phyloP scores from a whole-genome alignment of 1,284 basidiomycete genomes.

The Marasmius tenuissimus region DNA sequence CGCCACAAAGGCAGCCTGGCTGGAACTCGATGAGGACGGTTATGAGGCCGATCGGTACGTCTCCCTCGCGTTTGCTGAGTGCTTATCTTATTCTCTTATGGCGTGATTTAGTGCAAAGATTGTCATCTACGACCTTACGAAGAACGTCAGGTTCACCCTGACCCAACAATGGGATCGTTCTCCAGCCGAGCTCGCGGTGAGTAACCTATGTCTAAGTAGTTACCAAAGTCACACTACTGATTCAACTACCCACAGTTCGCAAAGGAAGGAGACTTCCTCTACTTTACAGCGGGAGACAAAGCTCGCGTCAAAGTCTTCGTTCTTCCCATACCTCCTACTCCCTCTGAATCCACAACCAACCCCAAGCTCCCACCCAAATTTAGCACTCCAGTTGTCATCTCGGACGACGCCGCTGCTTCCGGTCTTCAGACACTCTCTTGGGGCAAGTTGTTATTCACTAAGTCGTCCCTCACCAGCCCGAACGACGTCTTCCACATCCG shows the following conservation, averaged over 20 bases:
- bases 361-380: slow-evolving; percentile 49
- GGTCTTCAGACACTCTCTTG: slow-evolving; percentile 58
- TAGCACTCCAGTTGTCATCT: slow-evolving; percentile 57
- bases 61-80: not conserved
- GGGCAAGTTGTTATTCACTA: slow-evolving; percentile 66
- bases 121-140: slow-evolving; percentile 73
- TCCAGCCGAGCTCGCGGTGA: slow-evolving; percentile 58
- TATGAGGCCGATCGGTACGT: slow-evolving; percentile 79
- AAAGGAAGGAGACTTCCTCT: slow-evolving; percentile 66
- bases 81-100: slow-evolving; percentile 7
- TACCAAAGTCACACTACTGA: slow-evolving; percentile 3
- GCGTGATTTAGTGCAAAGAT: slow-evolving; percentile 58
- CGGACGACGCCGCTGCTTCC: slow-evolving; percentile 53
- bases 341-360: not conserved
- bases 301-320: slow-evolving; percentile 76
- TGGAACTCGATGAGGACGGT: slow-evolving; percentile 83
- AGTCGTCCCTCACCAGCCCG: slow-evolving; percentile 69
- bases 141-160: slow-evolving; percentile 65
- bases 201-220: slow-evolving; percentile 17
- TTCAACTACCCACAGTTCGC: slow-evolving; percentile 56
- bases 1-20: slow-evolving; percentile 80
- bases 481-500: slow-evolving; percentile 71
- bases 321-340: slow-evolving; percentile 50
- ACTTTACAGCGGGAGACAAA: slow-evolving; percentile 73
- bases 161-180: slow-evolving; percentile 86